Evolutionary conservation across 805 yeast species (phyloP).

Genomic region (Kazachstania taianensis): DNA sequence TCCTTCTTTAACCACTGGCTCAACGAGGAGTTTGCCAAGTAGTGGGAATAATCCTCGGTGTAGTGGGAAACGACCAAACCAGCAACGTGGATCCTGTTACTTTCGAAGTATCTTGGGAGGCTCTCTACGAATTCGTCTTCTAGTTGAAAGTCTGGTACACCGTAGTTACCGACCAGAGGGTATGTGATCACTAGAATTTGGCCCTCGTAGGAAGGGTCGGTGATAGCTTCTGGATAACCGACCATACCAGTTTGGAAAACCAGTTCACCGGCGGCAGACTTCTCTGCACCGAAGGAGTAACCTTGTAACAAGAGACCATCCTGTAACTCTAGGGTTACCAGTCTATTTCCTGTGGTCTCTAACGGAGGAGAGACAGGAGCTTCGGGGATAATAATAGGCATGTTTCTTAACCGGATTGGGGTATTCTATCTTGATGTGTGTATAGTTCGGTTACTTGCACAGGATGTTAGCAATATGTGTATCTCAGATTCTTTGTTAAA

Average conservation of each 20-base stretch:
- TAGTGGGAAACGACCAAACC: conserved; percentile 95
- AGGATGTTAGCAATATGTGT: no score
- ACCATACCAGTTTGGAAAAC: conserved; percentile 99
- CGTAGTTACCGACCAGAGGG: conserved; percentile 96
- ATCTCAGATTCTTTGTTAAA: no score
- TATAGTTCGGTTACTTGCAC: no score
- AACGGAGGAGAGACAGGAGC: conserved; percentile 87
- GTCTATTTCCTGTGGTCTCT: conserved; percentile 70
- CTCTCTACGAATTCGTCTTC: conserved; percentile 64
- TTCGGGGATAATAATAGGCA: conserved; percentile 42
- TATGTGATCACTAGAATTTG: conserved; percentile 94
- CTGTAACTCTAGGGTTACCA: conserved; percentile 80
- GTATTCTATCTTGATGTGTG: no score
- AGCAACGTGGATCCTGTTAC: conserved; percentile 85
- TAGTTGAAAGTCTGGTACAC: conserved; percentile 86
- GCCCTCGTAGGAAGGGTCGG: conserved; percentile 97
- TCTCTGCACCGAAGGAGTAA: conserved; percentile 92
- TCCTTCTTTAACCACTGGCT: conserved; percentile 90
- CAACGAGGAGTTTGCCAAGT: conserved; percentile 81
- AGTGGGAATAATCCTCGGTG: conserved; percentile 93
- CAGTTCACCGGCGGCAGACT: conserved; percentile 87
- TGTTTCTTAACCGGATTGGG: no score
- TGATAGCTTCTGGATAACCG: conserved; percentile 95
- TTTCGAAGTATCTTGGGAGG: conserved; percentile 88
- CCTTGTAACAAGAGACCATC: conserved; percentile 86